Conservation (phyloP, 2,329 filamentous ascomycete genomes). For the Pseudogymnoascus sp. region DNA sequence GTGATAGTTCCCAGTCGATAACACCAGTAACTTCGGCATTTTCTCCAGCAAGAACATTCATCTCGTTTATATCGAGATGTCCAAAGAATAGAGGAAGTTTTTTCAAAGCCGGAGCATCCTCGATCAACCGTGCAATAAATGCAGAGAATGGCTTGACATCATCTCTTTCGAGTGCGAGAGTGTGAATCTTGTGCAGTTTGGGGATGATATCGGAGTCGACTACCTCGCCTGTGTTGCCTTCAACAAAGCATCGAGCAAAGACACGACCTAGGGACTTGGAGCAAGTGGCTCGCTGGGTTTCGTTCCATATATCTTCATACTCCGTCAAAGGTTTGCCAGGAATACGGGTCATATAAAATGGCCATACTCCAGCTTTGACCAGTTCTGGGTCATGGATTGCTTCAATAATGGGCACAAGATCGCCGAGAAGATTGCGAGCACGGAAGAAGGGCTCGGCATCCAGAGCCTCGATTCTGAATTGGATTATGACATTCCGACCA, state of each 20-base stretch:
- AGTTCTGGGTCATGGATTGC: conserved; percentile 16
- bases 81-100: background rate
- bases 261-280: background rate
- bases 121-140: background rate
- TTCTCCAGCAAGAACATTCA: conserved; percentile 9
- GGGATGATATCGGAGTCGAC: background rate
- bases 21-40: conserved; percentile 9
- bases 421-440: conserved; percentile 17
- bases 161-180: background rate
- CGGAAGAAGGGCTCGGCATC: conserved; percentile 15
- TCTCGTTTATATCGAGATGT: background rate
- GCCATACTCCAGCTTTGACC: conserved; percentile 14
- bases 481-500: conserved; percentile 17
- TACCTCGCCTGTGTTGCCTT: background rate
- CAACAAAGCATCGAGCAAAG: background rate
- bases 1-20: conserved; percentile 13
- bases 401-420: conserved; percentile 18
- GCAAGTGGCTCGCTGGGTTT: background rate
- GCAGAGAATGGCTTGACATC: background rate
- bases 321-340: conserved; percentile 16
- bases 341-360: conserved; percentile 20
- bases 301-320: background rate
- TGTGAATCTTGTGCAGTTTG: background rate
- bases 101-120: background rate
- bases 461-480: conserved; percentile 18